These are phyloP conservation scores for Debaryomycetaceae sp. DNA, from an alignment of 1,139 yeast genomes.

Conservation along the genomic window DNA sequence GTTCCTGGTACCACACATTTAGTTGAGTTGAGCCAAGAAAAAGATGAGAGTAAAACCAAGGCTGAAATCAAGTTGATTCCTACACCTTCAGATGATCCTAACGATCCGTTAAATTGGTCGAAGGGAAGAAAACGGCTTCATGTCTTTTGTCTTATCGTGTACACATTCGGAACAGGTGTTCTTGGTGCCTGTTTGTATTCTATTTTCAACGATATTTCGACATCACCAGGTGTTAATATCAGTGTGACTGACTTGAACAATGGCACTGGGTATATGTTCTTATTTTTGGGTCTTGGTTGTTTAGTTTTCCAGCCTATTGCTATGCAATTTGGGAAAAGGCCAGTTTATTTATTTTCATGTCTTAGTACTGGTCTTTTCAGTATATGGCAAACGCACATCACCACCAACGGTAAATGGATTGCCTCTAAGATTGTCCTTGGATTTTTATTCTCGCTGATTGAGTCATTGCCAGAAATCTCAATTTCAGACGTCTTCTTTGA, in stretches of 20 bases:
- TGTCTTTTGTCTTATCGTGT: constrained; percentile 38
- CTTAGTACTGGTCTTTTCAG: constrained; percentile 21
- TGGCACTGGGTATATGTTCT: constrained; percentile 51
- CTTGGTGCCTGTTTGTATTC: constrained; percentile 48
- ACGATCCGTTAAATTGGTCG: constrained; percentile 49
- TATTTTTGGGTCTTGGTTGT: constrained; percentile 49
- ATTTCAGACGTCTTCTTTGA: constrained; percentile 50
- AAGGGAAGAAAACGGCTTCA: constrained; percentile 26
- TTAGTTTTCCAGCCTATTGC: constrained; percentile 50
- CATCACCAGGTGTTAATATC: constrained; percentile 17
- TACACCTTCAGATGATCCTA: constrained; percentile 45
- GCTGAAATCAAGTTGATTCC: constrained; percentile 27
- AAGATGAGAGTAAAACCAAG: neutral
- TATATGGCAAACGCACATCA: constrained; percentile 43
- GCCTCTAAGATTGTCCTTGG: constrained; percentile 45
- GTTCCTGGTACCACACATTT: constrained; percentile 7
- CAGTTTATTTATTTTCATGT: constrained; percentile 40
- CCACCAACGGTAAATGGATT: constrained; percentile 38
- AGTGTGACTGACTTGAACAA: constrained; percentile 38
- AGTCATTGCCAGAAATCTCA: constrained; percentile 51
- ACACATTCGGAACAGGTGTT: constrained; percentile 42
- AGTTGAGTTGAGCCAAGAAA: constrained; percentile 1
- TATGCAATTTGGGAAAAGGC: constrained; percentile 52
- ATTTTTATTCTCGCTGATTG: constrained; percentile 51
- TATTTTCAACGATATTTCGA: constrained; percentile 33